Percentiles rank a stretch among this genome's conserved stretches.
These are phyloP conservation scores for Teunomyces aglyptinius DNA, from an alignment of 805 yeast genomes.

Conservation along the genomic window DNA sequence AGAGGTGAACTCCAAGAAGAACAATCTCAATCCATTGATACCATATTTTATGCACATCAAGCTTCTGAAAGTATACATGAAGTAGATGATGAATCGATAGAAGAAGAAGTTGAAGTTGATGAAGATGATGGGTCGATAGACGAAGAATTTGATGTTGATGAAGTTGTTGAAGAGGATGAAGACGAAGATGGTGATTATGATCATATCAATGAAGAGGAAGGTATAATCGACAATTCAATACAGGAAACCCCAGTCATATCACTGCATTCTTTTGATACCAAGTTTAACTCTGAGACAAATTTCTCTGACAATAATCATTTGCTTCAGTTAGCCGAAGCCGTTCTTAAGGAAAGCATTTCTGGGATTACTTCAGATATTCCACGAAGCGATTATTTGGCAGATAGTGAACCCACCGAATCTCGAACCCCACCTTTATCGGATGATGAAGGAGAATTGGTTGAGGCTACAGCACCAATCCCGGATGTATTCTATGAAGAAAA, in stretches of 20 bases:
- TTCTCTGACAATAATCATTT: not conserved
- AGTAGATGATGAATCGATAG: not conserved
- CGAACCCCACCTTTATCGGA: not conserved
- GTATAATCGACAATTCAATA: not conserved
- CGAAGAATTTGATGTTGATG: not conserved
- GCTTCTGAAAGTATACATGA: not conserved
- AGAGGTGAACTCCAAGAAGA: not conserved
- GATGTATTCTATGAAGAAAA: slow-evolving; percentile 17
- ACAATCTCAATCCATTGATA: not conserved
- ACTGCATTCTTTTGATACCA: not conserved
- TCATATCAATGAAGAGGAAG: not conserved
- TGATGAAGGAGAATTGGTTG: not conserved
- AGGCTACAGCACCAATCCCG: slow-evolving; percentile 11
- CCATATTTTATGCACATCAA: no score
- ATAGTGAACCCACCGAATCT: slow-evolving; percentile 16
- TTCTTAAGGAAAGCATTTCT: slow-evolving; percentile 3
- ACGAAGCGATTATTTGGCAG: slow-evolving; percentile 10
- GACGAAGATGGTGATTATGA: not conserved
- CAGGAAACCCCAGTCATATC: not conserved
- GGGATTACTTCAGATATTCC: not conserved
- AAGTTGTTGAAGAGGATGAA: not conserved
- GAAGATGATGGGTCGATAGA: not conserved
- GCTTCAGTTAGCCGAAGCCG: slow-evolving; percentile 1
- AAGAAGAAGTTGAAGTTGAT: not conserved
- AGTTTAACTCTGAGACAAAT: not conserved